phyloP scores from a whole-genome alignment of 805 yeast genomes.

The Lipomyces kockii region DNA sequence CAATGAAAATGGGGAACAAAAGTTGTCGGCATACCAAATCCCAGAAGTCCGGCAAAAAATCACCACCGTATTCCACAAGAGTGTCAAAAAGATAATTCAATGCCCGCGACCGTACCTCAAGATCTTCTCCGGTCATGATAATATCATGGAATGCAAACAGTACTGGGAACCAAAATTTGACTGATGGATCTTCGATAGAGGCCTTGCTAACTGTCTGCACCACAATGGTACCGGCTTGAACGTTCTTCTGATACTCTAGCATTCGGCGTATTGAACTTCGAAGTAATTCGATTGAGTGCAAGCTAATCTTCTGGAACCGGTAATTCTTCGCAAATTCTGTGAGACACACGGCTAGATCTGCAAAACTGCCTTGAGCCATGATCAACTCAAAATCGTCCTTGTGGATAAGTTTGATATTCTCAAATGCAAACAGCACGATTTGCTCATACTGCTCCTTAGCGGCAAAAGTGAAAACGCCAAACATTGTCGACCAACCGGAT shows the following conservation, averaged over 20 bases:
- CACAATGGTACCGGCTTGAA: conserved; percentile 25
- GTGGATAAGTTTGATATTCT: conserved; percentile 64
- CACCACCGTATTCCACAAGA: conserved; percentile 75
- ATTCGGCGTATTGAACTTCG: conserved; percentile 64
- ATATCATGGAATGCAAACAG: conserved; percentile 82
- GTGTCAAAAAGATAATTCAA: conserved; percentile 81
- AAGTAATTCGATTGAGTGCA: conserved; percentile 79
- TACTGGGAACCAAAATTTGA: conserved; percentile 80
- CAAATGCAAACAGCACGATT: conserved; percentile 66
- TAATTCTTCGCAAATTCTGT: conserved; percentile 84
- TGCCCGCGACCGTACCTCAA: conserved; percentile 91
- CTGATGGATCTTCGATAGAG: conserved; percentile 41
- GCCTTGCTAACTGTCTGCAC: conserved; percentile 28
- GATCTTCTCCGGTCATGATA: conserved; percentile 89
- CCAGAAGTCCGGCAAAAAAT: conserved; percentile 81
- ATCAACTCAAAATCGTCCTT: conserved; percentile 66
- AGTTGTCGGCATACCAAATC: conserved; percentile 73
- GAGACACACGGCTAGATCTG: conserved; percentile 71
- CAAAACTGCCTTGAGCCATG: conserved; percentile 68
- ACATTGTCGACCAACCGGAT: conserved; percentile 94
- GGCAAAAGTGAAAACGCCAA: conserved; percentile 75
- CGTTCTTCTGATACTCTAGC: conserved; percentile 47
- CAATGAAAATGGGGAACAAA: conserved; percentile 87
- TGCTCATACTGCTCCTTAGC: conserved; percentile 62
- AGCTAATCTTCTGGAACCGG: conserved; percentile 75